Evolutionary conservation across 257 asterid species (phyloP), one percentile per base, ranked within the genome.

Genomic region (Solanum habrochaites): DNA sequence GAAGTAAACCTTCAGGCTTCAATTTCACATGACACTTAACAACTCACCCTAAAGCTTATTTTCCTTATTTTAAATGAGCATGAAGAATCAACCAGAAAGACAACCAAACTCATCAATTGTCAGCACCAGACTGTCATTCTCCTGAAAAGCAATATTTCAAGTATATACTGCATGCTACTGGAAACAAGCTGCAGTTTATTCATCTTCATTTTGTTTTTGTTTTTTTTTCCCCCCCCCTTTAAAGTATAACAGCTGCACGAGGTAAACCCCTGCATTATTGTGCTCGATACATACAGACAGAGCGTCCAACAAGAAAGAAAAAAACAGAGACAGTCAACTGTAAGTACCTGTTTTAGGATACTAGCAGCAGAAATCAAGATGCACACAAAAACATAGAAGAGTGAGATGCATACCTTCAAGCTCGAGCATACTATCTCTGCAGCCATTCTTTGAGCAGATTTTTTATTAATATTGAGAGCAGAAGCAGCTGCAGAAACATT

Each of bases 361-460:
- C 82, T n/a, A 74, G 58, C 56, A 75, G 81, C 20, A 23, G 83
- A 75, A 40, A 42, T 40, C 83, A n/a, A 75, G 32, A 42, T 39
- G 12, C 56, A 42, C 56, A 75, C 83, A 75, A 12, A 42, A 75
- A 75, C 35, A 42, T 40, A n/a, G 29, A 49, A 81, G 69, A 49
- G 45, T 81, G 39, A 81, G 43, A 81, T 31, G 32, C 81, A 85
- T 86, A 97, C 99, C 99, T 94, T 93, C 92, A 97, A 90, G 42
- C 56, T 8, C 77, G 91, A 90, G 74, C 83, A 87, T 77, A 94
- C 27, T 82, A 90, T 87, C 82, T 90, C 84, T 40, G 99, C 88
- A 89, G 95, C 97, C 89, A 88, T 88, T 90, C 88, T 91, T 90
- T 85, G 88, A 58, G 98, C 98, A 89, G 91, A 90, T 88, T 90